Percentiles rank a stretch among this genome's conserved stretches.
Evolutionary conservation across 2,329 filamentous ascomycete genomes (phyloP).

Genomic region (Shiraia sp.): DNA sequence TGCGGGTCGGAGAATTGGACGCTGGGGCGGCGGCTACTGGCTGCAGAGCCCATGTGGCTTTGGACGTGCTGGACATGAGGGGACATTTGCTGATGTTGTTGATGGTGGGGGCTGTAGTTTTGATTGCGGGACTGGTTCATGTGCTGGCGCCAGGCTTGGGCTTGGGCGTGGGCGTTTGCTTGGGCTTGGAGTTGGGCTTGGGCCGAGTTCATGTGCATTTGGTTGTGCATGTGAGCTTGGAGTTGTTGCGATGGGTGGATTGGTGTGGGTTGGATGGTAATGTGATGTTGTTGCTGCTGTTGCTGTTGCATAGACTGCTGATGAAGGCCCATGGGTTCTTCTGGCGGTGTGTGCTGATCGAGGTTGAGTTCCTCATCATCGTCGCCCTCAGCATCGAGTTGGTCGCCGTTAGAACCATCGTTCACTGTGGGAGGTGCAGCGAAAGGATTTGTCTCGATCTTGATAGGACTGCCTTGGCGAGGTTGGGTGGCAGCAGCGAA

Average conservation of each 20-base stretch:
- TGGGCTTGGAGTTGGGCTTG: conserved; percentile 26
- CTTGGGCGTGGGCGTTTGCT: conserved; percentile 35
- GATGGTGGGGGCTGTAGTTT: conserved; percentile 33
- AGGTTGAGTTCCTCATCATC: conserved; percentile 40
- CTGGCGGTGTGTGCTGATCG: conserved; percentile 30
- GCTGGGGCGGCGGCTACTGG: conserved; percentile 35
- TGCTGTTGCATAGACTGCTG: conserved; percentile 12
- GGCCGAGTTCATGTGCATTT: conserved; percentile 28
- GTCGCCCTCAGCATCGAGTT: conserved; percentile 43
- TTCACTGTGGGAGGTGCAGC: conserved; percentile 36
- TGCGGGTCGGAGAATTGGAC: conserved; percentile 38
- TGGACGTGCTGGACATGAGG: conserved; percentile 25
- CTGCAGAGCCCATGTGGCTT: conserved; percentile 34
- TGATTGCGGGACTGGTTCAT: conserved; percentile 43
- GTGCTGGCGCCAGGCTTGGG: conserved; percentile 40
- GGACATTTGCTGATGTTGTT: conserved; percentile 34
- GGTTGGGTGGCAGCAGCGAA: conserved; percentile 22
- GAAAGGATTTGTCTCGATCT: conserved; percentile 29
- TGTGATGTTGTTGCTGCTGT: conserved; percentile 19
- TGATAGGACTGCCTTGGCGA: conserved; percentile 21
- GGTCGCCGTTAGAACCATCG: conserved; percentile 31
- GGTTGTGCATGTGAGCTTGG: conserved; percentile 29
- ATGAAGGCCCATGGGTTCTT: conserved; percentile 24
- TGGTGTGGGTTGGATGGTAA: conserved; percentile 37
- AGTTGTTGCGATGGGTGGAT: conserved; percentile 32